These are phyloP conservation scores for Pythium sp. DNA, from an alignment of 352 stramenopile species.

Conservation along the genomic window DNA sequence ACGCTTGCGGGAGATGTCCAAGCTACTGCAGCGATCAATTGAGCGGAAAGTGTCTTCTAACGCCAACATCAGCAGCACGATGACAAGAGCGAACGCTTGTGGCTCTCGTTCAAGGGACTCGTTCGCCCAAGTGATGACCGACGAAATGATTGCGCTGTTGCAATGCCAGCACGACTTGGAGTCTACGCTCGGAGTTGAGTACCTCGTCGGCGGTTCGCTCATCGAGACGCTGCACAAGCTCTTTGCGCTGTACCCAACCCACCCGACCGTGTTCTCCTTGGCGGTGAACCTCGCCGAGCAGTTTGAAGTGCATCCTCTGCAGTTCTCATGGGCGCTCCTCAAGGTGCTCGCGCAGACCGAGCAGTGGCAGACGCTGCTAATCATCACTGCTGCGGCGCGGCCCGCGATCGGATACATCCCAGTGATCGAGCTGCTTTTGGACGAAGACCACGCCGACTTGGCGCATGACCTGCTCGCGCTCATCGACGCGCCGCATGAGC, in stretches of 20 bases:
- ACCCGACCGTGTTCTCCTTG: conserved; percentile 31
- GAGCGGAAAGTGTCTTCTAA: background rate
- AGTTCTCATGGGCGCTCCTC: conserved; percentile 58
- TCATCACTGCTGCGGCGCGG: conserved; percentile 30
- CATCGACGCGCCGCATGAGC: conserved; percentile 33
- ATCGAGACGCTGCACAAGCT: conserved; percentile 62
- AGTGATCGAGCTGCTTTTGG: conserved; percentile 47
- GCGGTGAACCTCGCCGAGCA: conserved; percentile 41
- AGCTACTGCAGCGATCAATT: conserved; percentile 25
- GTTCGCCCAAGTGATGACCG: conserved; percentile 50
- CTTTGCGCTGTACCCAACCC: conserved; percentile 42
- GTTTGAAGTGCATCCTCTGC: conserved; percentile 40
- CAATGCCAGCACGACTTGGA: conserved; percentile 43
- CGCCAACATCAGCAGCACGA: background rate
- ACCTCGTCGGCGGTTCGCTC: conserved; percentile 48
- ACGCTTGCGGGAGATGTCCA: conserved; percentile 37
- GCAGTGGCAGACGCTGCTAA: conserved; percentile 48
- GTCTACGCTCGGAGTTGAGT: conserved; percentile 27
- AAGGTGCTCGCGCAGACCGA: conserved; percentile 37
- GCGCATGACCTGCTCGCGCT: conserved; percentile 29
- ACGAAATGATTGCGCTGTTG: conserved; percentile 44
- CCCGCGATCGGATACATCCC: conserved; percentile 43
- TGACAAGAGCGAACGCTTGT: background rate
- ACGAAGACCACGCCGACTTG: conserved; percentile 40
- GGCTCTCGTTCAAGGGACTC: conserved; percentile 24